phyloP scores from a whole-genome alignment of 495 filamentous ascomycete genomes.

The Glarea lozoyensis region DNA sequence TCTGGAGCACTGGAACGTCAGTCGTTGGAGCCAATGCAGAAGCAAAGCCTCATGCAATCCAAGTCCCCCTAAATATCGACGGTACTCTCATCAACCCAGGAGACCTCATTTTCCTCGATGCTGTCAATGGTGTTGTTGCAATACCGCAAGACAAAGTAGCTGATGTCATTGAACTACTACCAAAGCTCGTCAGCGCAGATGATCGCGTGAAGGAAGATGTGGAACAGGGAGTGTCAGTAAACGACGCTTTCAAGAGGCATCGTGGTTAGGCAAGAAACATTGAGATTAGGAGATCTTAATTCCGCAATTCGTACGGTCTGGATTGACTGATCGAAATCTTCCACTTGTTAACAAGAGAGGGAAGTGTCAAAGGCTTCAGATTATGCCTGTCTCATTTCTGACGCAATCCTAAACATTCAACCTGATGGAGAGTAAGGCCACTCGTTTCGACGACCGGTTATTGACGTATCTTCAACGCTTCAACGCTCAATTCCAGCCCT shows the following conservation, averaged over 20 bases:
- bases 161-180: conserved; percentile 43
- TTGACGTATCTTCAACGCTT: too few species aligned
- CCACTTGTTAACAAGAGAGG: too few species aligned
- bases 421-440: too few species aligned
- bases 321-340: too few species aligned
- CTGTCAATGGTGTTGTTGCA: conserved; percentile 50
- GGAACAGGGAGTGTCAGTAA: conserved; percentile 41
- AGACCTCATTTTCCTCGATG: conserved; percentile 56
- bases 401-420: too few species aligned
- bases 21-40: conserved; percentile 54
- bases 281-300: too few species aligned
- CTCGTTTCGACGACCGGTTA: too few species aligned
- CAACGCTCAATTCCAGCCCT: too few species aligned
- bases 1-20: conserved; percentile 48
- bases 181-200: conserved; percentile 48
- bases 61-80: conserved; percentile 42
- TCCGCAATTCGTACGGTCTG: too few species aligned
- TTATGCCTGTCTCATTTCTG: too few species aligned
- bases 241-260: conserved; percentile 41
- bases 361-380: too few species aligned
- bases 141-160: conserved; percentile 44
- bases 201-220: conserved; percentile 53
- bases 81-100: conserved; percentile 44
- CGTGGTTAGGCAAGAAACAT: too few species aligned
- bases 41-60: conserved; percentile 44